Evolutionary conservation across 441 rosid genomes (phyloP).

Genomic region (Aquilaria agallochum): DNA sequence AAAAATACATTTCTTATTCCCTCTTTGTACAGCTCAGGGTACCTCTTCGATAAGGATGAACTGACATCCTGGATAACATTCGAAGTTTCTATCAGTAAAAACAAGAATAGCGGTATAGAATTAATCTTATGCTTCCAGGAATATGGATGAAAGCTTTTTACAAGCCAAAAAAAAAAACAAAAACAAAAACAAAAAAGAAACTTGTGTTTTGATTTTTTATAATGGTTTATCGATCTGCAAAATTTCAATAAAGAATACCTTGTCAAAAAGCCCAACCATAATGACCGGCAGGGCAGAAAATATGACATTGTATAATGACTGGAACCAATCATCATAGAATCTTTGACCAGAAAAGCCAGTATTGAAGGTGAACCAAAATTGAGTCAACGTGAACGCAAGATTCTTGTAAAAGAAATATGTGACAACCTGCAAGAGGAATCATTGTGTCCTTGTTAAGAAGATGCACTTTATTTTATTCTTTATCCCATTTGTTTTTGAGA

Average conservation of each 20-base stretch:
- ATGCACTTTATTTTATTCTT: conserved; percentile 3
- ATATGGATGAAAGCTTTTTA: not conserved
- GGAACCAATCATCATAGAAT: conserved; percentile 99
- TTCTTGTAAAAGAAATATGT: conserved; percentile 99
- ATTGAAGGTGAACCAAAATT: conserved; percentile 99
- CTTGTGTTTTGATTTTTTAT: not conserved
- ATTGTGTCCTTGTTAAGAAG: not conserved
- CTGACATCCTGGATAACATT: conserved; percentile 74
- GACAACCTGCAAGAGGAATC: conserved; percentile 73
- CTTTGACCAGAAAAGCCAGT: conserved; percentile 99
- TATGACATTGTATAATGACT: conserved; percentile 89
- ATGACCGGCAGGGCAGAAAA: conserved; percentile 97
- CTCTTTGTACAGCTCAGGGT: conserved; percentile 90
- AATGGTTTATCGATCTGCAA: not conserved
- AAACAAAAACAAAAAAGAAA: not conserved
- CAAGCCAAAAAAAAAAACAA: not conserved
- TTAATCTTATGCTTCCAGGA: no score
- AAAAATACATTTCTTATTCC: conserved; percentile 87
- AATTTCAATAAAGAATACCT: conserved; percentile 42
- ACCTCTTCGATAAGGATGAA: conserved; percentile 91
- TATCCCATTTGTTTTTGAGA: conserved; percentile 11
- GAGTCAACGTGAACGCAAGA: conserved; percentile 96
- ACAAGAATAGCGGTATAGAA: not conserved
- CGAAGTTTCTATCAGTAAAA: conserved; percentile 7
- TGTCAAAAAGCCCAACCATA: conserved; percentile 93